These are phyloP conservation scores for Pochonia chlamydosporia DNA, from an alignment of 2,329 filamentous ascomycete species.

Conservation along the genomic window DNA sequence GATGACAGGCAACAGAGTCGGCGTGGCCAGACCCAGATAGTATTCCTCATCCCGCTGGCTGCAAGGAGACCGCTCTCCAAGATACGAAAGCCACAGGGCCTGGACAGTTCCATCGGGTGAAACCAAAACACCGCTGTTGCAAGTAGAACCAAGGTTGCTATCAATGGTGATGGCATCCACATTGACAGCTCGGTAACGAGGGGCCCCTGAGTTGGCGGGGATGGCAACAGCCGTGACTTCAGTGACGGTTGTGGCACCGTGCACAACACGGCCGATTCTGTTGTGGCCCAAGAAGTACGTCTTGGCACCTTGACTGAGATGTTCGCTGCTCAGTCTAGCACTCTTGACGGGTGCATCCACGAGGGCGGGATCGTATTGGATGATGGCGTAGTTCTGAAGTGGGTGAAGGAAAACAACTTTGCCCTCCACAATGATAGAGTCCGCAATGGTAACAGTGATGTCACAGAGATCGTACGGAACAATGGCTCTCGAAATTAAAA, in stretches of 20 bases:
- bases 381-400: conserved; percentile 91
- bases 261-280: conserved; percentile 86
- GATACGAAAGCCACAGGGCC: conserved; percentile 93
- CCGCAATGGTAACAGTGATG: conserved; percentile 91
- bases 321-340: conserved; percentile 72
- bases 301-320: conserved; percentile 86
- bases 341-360: conserved; percentile 93
- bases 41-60: conserved; percentile 91
- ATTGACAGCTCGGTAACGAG: conserved; percentile 90
- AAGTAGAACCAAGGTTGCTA: conserved; percentile 83
- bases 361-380: conserved; percentile 88
- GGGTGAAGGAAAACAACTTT: conserved; percentile 96
- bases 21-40: conserved; percentile 85
- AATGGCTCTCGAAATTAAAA: conserved; percentile 88
- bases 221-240: conserved; percentile 97
- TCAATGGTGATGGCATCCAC: conserved; percentile 96
- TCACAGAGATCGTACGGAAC: conserved; percentile 96
- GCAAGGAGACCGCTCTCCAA: conserved; percentile 77
- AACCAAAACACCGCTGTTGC: conserved; percentile 88
- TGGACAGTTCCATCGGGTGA: conserved; percentile 88
- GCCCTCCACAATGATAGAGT: conserved; percentile 89
- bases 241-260: conserved; percentile 89
- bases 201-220: conserved; percentile 85
- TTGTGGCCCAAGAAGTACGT: conserved; percentile 99
- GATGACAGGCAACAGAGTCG: conserved; percentile 83